Evolutionary conservation across 768 basidiomycete species (phyloP).

Genomic region (Chalciporus piperatus): DNA sequence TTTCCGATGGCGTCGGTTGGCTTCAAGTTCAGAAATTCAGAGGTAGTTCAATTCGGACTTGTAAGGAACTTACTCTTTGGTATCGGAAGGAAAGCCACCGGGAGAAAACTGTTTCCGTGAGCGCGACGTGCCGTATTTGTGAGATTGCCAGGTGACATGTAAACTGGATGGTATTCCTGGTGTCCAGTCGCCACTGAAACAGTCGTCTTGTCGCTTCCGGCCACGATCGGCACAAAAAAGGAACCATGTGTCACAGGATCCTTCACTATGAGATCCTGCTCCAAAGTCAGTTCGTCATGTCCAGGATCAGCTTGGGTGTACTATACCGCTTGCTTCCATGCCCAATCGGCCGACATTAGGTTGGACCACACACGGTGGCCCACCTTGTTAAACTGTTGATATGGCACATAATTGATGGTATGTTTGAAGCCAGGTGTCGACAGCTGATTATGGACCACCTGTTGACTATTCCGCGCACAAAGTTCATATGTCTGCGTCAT

Average conservation of each 20-base stretch:
- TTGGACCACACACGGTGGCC: constrained; percentile 25
- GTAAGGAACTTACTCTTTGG: constrained; percentile 26
- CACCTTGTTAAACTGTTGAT: constrained; percentile 19
- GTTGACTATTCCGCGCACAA: constrained; percentile 11
- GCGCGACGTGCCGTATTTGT: constrained; percentile 8
- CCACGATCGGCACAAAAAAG: constrained; percentile 32
- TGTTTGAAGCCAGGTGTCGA: constrained; percentile 19
- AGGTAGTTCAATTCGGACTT: not conserved
- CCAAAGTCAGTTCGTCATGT: not conserved
- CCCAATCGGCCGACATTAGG: constrained; percentile 31
- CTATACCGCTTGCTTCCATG: constrained; percentile 27
- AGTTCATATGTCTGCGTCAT: not conserved
- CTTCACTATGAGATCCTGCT: constrained; percentile 16
- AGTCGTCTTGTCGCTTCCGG: constrained; percentile 42
- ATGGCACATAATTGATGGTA: constrained; percentile 22
- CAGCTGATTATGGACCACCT: constrained; percentile 29
- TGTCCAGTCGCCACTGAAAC: constrained; percentile 41
- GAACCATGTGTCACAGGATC: constrained; percentile 30
- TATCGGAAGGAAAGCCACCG: constrained; percentile 27
- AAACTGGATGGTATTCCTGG: constrained; percentile 38
- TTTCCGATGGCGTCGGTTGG: not conserved
- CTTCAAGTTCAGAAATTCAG: not conserved
- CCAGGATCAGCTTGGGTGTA: not conserved
- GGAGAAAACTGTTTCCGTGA: constrained; percentile 24
- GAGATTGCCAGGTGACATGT: constrained; percentile 30